Evolutionary conservation across 2,329 filamentous ascomycete species (phyloP).

Genomic region (Cercospora zeina): DNA sequence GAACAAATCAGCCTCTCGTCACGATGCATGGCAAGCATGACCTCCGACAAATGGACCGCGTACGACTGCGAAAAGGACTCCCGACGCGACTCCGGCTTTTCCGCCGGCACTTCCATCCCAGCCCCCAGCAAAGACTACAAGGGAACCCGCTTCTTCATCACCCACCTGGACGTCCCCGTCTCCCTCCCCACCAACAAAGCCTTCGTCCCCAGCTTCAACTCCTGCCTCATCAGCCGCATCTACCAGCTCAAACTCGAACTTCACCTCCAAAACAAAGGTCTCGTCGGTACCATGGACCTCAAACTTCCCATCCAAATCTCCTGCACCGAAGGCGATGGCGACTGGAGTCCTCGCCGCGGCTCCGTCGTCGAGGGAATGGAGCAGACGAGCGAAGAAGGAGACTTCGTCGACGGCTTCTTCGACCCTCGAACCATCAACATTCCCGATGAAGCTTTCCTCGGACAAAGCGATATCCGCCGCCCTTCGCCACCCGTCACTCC

Average conservation of each 20-base stretch:
- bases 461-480: conserved; percentile 32
- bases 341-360: conserved; percentile 21
- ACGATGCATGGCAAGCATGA: conserved; percentile 47
- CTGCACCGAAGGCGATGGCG: conserved; percentile 21
- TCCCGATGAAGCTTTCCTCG: conserved; percentile 31
- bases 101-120: conserved; percentile 32
- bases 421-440: conserved; percentile 41
- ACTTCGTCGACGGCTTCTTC: conserved; percentile 40
- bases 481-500: conserved; percentile 18
- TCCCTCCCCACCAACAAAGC: conserved; percentile 59
- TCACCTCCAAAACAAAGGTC: conserved; percentile 54
- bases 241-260: conserved; percentile 64
- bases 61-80: conserved; percentile 35
- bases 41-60: conserved; percentile 52
- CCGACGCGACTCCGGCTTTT: conserved; percentile 46
- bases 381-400: conserved; percentile 34
- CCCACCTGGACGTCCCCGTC: conserved; percentile 64
- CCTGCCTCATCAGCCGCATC: conserved; percentile 64
- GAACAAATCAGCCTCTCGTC: conserved; percentile 57
- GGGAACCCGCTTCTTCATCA: conserved; percentile 58
- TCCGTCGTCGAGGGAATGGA: conserved; percentile 26
- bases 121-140: conserved; percentile 44
- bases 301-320: conserved; percentile 52
- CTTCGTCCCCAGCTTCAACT: conserved; percentile 69
- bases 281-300: conserved; percentile 43